Conservation (phyloP, 164 flowering plant genomes). For the Vitis labrusca region DNA sequence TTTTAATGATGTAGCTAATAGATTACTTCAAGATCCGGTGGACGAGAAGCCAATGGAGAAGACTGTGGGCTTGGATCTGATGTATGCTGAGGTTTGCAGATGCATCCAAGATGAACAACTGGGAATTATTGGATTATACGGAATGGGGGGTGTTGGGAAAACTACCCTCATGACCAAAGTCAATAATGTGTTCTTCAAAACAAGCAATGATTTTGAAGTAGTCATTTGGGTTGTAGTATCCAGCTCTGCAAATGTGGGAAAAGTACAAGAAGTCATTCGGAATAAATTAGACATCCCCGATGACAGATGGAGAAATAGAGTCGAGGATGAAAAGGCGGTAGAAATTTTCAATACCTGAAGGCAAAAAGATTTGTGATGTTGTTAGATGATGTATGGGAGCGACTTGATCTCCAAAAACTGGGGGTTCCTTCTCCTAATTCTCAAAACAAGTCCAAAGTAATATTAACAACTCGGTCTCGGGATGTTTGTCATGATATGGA, state of each 20-base stretch:
- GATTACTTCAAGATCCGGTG: not conserved
- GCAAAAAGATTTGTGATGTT: conserved; percentile 12
- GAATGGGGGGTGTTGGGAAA: conserved; percentile 20
- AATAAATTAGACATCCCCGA: not conserved
- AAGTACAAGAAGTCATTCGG: conserved; percentile 10
- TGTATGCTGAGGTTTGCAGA: not conserved
- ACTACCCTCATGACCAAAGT: conserved; percentile 16
- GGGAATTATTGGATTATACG: conserved; percentile 16
- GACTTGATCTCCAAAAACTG: not conserved
- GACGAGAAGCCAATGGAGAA: not conserved
- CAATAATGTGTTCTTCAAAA: not conserved
- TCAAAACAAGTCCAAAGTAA: conserved; percentile 8
- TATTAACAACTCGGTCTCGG: conserved; percentile 10
- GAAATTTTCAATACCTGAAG: not conserved
- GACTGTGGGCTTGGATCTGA: conserved; percentile 5
- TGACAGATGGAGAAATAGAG: not conserved
- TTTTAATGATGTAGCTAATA: conserved; percentile 6
- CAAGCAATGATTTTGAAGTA: not conserved
- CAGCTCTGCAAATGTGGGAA: not conserved
- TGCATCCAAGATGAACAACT: not conserved
- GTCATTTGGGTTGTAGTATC: conserved; percentile 18
- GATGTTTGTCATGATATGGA: conserved; percentile 8
- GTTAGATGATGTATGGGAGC: conserved; percentile 17
- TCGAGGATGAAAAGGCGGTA: not conserved
- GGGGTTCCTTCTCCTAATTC: conserved; percentile 5